phyloP scores from a whole-genome alignment of 495 filamentous ascomycete species.

The Penicillium nucicola region DNA sequence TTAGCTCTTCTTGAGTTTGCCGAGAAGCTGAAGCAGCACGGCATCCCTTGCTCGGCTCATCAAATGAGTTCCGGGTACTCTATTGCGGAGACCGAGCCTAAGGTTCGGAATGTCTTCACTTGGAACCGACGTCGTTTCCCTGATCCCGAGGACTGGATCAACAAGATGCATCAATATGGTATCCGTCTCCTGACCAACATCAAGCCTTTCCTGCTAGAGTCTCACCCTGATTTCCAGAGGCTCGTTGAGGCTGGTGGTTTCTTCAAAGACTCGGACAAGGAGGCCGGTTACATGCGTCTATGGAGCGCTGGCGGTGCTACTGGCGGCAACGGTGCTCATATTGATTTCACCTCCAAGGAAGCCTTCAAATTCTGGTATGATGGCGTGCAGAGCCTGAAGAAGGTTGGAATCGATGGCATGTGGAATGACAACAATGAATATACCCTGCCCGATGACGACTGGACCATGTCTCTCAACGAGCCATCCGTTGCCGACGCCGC shows the following conservation, averaged over 20 bases:
- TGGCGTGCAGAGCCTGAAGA: constrained; percentile 56
- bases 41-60: constrained; percentile 68
- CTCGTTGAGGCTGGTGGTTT: constrained; percentile 53
- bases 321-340: constrained; percentile 64
- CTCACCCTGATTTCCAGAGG: constrained; percentile 59
- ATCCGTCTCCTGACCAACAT: constrained; percentile 67
- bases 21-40: constrained; percentile 55
- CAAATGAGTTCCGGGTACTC: constrained; percentile 73
- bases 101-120: constrained; percentile 68
- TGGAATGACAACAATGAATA: constrained; percentile 81
- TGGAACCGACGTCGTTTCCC: constrained; percentile 68
- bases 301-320: constrained; percentile 68
- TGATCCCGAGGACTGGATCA: constrained; percentile 57
- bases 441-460: constrained; percentile 61
- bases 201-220: constrained; percentile 65
- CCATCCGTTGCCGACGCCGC: constrained; percentile 27
- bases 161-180: constrained; percentile 57
- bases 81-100: constrained; percentile 60
- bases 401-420: constrained; percentile 63
- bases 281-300: constrained; percentile 55
- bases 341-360: constrained; percentile 63
- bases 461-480: constrained; percentile 54
- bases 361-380: constrained; percentile 70
- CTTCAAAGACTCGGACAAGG: constrained; percentile 53
- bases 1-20: constrained; percentile 59